A percentile compares a stretch with the other conserved stretches of the same genome.
Conservation (phyloP, 768 basidiomycete species). For the Agrocybe praecox region DNA sequence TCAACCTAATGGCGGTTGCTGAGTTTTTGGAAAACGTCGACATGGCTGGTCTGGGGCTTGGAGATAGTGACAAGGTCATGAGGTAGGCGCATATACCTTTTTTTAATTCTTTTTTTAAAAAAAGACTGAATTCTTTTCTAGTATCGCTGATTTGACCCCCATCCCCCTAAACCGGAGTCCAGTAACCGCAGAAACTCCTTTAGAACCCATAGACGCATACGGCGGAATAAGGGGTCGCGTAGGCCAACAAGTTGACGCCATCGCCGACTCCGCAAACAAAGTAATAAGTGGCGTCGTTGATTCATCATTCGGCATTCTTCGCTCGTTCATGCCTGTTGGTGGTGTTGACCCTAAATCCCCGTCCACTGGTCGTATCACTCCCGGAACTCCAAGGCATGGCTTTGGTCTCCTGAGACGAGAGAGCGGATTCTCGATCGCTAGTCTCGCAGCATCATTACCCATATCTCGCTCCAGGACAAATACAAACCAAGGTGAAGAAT, state of each 20-base stretch:
- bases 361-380: constrained; percentile 15
- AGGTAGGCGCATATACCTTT: constrained; percentile 47
- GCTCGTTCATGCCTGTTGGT: constrained; percentile 66
- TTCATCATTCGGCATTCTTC: constrained; percentile 84
- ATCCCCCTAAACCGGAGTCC: constrained; percentile 70
- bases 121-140: constrained; percentile 24
- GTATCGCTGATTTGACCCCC: constrained; percentile 79
- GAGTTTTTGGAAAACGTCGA: constrained; percentile 97
- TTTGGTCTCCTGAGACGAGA: constrained; percentile 76
- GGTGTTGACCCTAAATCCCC: constrained; percentile 10
- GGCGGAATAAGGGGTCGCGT: constrained; percentile 70
- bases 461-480: constrained; percentile 44
- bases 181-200: constrained; percentile 45
- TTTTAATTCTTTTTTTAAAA: constrained; percentile 1
- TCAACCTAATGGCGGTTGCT: constrained; percentile 93
- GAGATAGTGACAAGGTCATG: constrained; percentile 55
- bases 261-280: constrained; percentile 81
- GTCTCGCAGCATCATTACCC: constrained; percentile 63
- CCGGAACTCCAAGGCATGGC: constrained; percentile 39
- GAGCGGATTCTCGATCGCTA: constrained; percentile 82
- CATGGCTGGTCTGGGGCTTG: constrained; percentile 64
- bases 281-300: constrained; percentile 91
- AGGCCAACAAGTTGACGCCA: constrained; percentile 77
- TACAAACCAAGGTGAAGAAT: constrained; percentile 31
- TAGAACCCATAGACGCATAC: constrained; percentile 45